Evolutionary conservation across 345 rosid species (phyloP), one percentile per base, ranked within the genome.

Genomic region (Trapa bicornis): DNA sequence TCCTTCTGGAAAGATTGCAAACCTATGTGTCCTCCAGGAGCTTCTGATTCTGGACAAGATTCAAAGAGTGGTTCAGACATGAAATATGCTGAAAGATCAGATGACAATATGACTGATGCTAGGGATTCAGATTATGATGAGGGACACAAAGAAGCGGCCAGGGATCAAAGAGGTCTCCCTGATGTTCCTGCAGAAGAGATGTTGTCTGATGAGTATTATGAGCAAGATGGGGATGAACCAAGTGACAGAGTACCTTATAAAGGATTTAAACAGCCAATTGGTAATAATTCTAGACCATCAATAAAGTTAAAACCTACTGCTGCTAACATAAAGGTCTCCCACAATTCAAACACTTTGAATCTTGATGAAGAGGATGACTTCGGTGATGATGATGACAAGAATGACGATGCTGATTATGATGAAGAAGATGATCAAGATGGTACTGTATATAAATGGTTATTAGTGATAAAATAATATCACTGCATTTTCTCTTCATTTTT

Each of bases 161-260:
- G 76, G 85, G 85, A 78, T 58, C 87, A 82, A 72, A 83, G 80
- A 76, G 92, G 79, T 52, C 89, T 81, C 60, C 73, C 87, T 76
- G 98, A 95, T 73, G 92, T 91, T 35, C 99, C 96, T 63, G 94
- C 96, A 15, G 98, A 95, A 70, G 99, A 95, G 75, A 95, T 95
- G 99, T 77, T 89, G 80, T 95, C 99, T 66, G 99, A 95, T 82
- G 99, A 95, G 76, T 95, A 95, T 77, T 95, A 95, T 68, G 99
- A 95, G 83, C 99, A 91, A 80, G 99, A 89, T 81, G 98, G 97
- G 71, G 98, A 91, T 80, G 89, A 87, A 68, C 98, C 85, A 73
- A 86, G 90, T 65, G 98, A 91, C 70, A 83, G 84, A 9, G 72
- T 81, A 76, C 89, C 77, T 57, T 84, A 81, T 66, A 80, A 81